These are phyloP conservation scores for Xylariaceae sp. DNA, from an alignment of 2,329 filamentous ascomycete genomes.

Conservation along the genomic window DNA sequence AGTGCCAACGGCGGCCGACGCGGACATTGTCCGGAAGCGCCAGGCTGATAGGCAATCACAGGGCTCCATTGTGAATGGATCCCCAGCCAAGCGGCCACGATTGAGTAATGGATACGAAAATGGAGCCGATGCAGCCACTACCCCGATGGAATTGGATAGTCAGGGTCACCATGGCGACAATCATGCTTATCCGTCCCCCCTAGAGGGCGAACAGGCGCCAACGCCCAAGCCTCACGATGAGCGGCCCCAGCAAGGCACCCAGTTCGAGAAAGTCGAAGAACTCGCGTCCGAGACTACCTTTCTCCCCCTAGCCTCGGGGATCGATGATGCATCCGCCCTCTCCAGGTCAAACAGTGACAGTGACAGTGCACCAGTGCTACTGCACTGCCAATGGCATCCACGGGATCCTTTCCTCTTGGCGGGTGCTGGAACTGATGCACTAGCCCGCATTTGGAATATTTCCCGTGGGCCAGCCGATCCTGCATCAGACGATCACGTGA, in stretches of 20 bases:
- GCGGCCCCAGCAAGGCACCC: conserved; percentile 59
- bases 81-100: conserved; percentile 53
- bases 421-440: conserved; percentile 63
- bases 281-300: conserved; percentile 56
- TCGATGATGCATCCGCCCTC: conserved; percentile 27
- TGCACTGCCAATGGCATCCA: conserved; percentile 66
- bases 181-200: conserved; percentile 61
- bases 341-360: conserved; percentile 34
- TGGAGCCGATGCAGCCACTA: conserved; percentile 46
- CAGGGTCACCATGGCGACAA: conserved; percentile 38
- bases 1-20: conserved; percentile 32
- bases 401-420: conserved; percentile 59
- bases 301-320: conserved; percentile 44
- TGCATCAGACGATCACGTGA: conserved; percentile 44
- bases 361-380: conserved; percentile 55
- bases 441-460: conserved; percentile 64
- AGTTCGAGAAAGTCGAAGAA: conserved; percentile 59
- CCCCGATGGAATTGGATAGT: conserved; percentile 57
- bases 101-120: conserved; percentile 60
- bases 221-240: conserved; percentile 52
- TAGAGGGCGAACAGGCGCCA: conserved; percentile 51
- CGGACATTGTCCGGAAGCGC: conserved; percentile 48
- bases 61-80: conserved; percentile 47
- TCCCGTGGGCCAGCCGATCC: conserved; percentile 48
- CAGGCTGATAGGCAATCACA: conserved; percentile 41